Evolutionary conservation across 129 eudicot genomes (phyloP), one percentile per base, ranked within the genome.

Genomic region (Lonicera japonica): DNA sequence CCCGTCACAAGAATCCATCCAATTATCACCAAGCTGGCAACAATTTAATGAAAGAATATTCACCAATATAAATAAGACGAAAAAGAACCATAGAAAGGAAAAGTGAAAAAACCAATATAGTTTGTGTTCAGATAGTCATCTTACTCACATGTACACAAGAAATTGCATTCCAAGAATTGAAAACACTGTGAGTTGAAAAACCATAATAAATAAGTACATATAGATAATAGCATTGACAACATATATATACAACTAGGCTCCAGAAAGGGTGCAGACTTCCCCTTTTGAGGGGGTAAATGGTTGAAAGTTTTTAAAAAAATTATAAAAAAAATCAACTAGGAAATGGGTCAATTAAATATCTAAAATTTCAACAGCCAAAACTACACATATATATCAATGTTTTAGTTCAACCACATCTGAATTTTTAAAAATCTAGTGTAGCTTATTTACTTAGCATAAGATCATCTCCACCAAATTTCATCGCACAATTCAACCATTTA

Each of bases 1-100:
- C 92, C 92, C 1, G 95, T 75, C 38, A 94, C 96, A 57, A 94
- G 85, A 75, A 94, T 80, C 99, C 99, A 88, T 73, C 96, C 96
- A 22, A 70, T 12, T 36, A 94, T 70, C 78, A 88, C 96, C 83
- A 94, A 81, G 55, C 98, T 92, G n/a, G 91, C 86, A 77, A 56
- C 47, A 56, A 61, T 13, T 60, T 23, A 63, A 21, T 58, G 39
- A 19, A 16, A 17, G n/a, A 48, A 14, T 12, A 34, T 24, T 40
- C n/a, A 1, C 55, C 52, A 15, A 38, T 0, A 23, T 43, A 14
- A 43, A 43, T 43, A 43, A 14, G 5, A 43, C 50, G 14, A 43
- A 4, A 43, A 68, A 16, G 25, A 46, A 38, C 67, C 40, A 46
- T 21, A 21, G 15, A 50, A 52, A 17, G n/a, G 36, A 39, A 45